Evolutionary conservation across 352 stramenopile species (phyloP), one percentile per base, ranked within the genome.

Genomic region (Globisporangium orthogonon): DNA sequence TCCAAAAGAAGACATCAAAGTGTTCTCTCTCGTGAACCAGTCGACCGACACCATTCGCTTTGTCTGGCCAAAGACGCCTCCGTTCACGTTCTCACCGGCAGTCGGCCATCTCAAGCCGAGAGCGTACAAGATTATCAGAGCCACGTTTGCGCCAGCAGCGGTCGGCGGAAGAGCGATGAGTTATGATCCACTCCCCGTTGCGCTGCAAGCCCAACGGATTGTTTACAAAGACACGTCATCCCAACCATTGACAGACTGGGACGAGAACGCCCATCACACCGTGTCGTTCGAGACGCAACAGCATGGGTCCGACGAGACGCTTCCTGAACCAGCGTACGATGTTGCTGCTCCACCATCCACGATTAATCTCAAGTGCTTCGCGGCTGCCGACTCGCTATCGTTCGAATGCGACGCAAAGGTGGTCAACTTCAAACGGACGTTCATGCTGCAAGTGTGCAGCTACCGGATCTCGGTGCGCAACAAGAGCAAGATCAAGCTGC

Each of bases 401-500:
- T 94, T 86, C 47, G 70, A 78, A 31, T 91, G 76, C 48, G 76
- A 91, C 47, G 84, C 66, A 2, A 73, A 58, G 4, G 58, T 60
- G 15, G 80, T 96, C 23, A 35, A 62, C 1, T 96, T 96, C 49
- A 79, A 86, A 15, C 77, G 69, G 37, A 96, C 86, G 7, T 94
- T 94, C 54, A 96, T 96, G 83, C 65, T 96, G 15, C 87, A 96
- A 61, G 71, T 84, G 17, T 94, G 81, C 54, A 86, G 76, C 0
- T 71, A 91, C 63, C 83, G 80, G 54, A 76, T 94, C 45, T 66
- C 65, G 0, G 41, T 96, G 17, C 62, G 58, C 1, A 96, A 96
- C 61, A 79, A 62, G 33, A 89, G 85, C 63, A 85, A 86, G 52
- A 93, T 89, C 39, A 62, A 56, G 2, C 44, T 96, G 39, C 43